Percentiles rank a stretch among this genome's conserved stretches.
These are phyloP conservation scores for Sphaerosporella brunnea DNA, from an alignment of 495 filamentous ascomycete genomes.

Conservation along the genomic window DNA sequence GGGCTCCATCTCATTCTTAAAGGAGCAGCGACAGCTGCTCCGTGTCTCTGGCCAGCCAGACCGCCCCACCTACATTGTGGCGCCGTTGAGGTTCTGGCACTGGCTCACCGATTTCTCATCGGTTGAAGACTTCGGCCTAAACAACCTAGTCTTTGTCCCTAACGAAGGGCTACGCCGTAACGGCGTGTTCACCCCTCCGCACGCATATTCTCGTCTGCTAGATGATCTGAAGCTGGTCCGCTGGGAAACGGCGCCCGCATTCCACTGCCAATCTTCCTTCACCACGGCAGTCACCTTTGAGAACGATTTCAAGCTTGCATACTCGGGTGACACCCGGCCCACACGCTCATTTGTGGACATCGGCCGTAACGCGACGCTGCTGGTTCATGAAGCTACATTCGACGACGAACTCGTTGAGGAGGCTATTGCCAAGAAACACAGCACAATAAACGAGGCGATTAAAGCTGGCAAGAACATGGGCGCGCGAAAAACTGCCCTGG, in stretches of 20 bases:
- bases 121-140: slow-evolving; percentile 61
- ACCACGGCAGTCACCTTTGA: slow-evolving; percentile 63
- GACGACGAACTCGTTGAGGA: slow-evolving; percentile 62
- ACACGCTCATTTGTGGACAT: slow-evolving; percentile 48
- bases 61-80: slow-evolving; percentile 12
- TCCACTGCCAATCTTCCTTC: slow-evolving; percentile 61
- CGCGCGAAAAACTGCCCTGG: slow-evolving; percentile 58
- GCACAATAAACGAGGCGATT: slow-evolving; percentile 67
- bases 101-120: slow-evolving; percentile 62
- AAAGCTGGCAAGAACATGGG: slow-evolving; percentile 58
- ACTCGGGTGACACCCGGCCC: slow-evolving; percentile 83
- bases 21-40: slow-evolving; percentile 25
- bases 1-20: slow-evolving; percentile 58
- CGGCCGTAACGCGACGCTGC: slow-evolving; percentile 54
- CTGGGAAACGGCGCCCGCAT: slow-evolving; percentile 45
- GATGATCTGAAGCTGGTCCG: slow-evolving; percentile 29
- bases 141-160: slow-evolving; percentile 27
- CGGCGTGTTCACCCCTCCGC: background rate
- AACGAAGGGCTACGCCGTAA: slow-evolving; percentile 10
- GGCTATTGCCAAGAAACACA: slow-evolving; percentile 77
- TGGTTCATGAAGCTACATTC: slow-evolving; percentile 94
- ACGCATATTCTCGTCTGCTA: slow-evolving; percentile 5
- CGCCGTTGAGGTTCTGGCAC: slow-evolving; percentile 32
- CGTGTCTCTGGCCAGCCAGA: background rate
- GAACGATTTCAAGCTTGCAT: slow-evolving; percentile 67